phyloP scores from a whole-genome alignment of 2,329 filamentous ascomycete genomes.

The Capronia epimyces region DNA sequence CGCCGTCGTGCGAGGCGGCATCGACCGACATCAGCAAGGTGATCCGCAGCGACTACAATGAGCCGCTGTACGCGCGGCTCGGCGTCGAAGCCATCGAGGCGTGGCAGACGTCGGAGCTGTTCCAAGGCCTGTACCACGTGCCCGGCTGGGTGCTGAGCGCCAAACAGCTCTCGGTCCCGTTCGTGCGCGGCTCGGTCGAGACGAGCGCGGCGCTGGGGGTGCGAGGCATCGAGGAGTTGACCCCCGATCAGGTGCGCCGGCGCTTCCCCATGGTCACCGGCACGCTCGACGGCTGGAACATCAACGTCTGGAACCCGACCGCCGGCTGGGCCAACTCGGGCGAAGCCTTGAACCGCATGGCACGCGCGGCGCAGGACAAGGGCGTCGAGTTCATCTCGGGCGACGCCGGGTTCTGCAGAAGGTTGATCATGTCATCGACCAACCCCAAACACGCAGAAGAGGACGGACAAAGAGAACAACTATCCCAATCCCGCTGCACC shows the following conservation, averaged over 20 bases:
- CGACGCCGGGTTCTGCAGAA: conserved; percentile 10
- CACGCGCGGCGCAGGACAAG: conserved; percentile 18
- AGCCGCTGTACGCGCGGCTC: conserved; percentile 25
- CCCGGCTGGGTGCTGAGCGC: conserved; percentile 25
- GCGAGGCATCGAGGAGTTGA: conserved; percentile 18
- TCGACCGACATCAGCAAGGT: conserved; percentile 28
- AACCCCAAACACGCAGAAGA: too few species aligned
- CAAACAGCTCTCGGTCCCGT: conserved; percentile 20
- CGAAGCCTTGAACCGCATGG: conserved; percentile 22
- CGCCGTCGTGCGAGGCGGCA: conserved; percentile 23
- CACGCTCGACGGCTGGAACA: conserved; percentile 25
- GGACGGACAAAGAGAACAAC: too few species aligned
- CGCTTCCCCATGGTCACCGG: conserved; percentile 17
- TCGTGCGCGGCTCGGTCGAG: conserved; percentile 23
- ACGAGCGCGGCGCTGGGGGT: conserved; percentile 21
- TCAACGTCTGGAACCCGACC: conserved; percentile 25
- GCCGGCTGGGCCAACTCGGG: conserved; percentile 26
- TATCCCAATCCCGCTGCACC: too few species aligned
- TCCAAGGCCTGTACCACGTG: conserved; percentile 24
- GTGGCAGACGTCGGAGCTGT: conserved; percentile 17
- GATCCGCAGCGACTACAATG: conserved; percentile 27
- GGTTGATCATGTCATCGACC: conserved; percentile 16
- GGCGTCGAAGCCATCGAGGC: conserved; percentile 22
- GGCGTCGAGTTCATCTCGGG: conserved; percentile 27
- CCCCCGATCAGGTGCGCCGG: conserved; percentile 2